phyloP scores from a whole-genome alignment of 2,329 filamentous ascomycete genomes.

The Bipolaris oryzae region DNA sequence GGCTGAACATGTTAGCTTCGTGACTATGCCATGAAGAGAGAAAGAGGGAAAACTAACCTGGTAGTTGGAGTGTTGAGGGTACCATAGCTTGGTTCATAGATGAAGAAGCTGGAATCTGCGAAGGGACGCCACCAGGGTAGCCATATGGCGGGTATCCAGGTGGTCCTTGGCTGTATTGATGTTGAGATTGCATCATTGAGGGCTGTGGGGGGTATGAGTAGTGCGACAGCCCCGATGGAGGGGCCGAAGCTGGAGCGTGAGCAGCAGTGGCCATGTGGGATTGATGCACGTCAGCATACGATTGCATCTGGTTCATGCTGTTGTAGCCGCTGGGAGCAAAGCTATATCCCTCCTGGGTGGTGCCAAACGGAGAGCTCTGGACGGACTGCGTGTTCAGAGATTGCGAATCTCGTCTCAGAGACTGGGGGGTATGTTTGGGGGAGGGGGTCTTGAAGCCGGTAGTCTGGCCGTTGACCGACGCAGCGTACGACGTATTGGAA shows the following conservation, averaged over 20 bases:
- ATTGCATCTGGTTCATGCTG: slow-evolving; percentile 80
- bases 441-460: slow-evolving; percentile 78
- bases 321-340: slow-evolving; percentile 49
- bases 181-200: slow-evolving; percentile 71
- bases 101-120: slow-evolving; percentile 72
- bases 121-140: slow-evolving; percentile 78
- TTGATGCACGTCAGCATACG: slow-evolving; percentile 84
- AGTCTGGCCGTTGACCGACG: slow-evolving; percentile 58
- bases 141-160: slow-evolving; percentile 71
- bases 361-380: slow-evolving; percentile 49
- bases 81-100: slow-evolving; percentile 70
- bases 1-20: slow-evolving; percentile 27
- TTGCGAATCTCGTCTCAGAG: slow-evolving; percentile 44
- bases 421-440: slow-evolving; percentile 65
- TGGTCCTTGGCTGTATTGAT: slow-evolving; percentile 67
- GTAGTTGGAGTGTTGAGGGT: slow-evolving; percentile 72
- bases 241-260: slow-evolving; percentile 76
- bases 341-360: slow-evolving; percentile 47
- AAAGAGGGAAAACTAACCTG: slow-evolving; percentile 48
- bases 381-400: slow-evolving; percentile 47
- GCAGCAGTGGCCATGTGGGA: slow-evolving; percentile 79
- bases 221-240: slow-evolving; percentile 73
- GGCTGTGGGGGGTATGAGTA: slow-evolving; percentile 75
- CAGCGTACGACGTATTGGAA: slow-evolving; percentile 62
- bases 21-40: not conserved